Percentiles rank a stretch among this genome's conserved stretches.
Evolutionary conservation across 148 eudicot genomes (phyloP).

Genomic region (Simmondsia chinensis): DNA sequence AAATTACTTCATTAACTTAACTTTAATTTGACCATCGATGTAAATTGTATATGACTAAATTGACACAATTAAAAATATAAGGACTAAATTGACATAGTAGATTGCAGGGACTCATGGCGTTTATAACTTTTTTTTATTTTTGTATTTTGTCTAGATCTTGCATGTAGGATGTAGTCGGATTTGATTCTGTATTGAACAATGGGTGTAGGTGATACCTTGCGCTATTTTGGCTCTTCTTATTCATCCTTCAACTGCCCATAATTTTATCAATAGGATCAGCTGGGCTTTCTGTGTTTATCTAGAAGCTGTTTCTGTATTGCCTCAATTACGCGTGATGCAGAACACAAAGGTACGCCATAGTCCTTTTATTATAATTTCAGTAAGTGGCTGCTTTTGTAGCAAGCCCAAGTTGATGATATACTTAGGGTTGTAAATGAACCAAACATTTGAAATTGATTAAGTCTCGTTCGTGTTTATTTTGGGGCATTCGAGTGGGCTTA

Average conservation of each 20-base stretch:
- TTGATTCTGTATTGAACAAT: neutral
- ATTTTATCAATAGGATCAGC: slow-evolving; percentile 18
- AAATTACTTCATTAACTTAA: too few relatives aligned
- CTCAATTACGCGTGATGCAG: slow-evolving; percentile 27
- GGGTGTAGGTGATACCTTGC: slow-evolving; percentile 20
- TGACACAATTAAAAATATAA: too few relatives aligned
- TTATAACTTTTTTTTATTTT: neutral
- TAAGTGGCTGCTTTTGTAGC: neutral
- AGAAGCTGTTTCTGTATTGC: slow-evolving; percentile 29
- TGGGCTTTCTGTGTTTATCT: slow-evolving; percentile 32
- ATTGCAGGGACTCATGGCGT: too few relatives aligned
- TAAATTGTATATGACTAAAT: too few relatives aligned
- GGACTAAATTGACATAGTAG: too few relatives aligned
- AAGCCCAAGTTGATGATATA: too few relatives aligned
- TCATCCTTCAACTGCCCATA: slow-evolving; percentile 25
- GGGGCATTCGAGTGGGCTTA: too few relatives aligned
- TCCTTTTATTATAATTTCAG: neutral
- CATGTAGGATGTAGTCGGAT: neutral
- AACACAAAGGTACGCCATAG: slow-evolving; percentile 15
- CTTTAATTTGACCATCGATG: too few relatives aligned
- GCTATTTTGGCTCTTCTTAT: slow-evolving; percentile 16
- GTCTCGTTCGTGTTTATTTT: too few relatives aligned
- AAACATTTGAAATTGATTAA: too few relatives aligned
- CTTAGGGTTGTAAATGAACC: too few relatives aligned
- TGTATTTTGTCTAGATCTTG: neutral